Percentiles rank a stretch among this genome's conserved stretches.
phyloP scores from a whole-genome alignment of 352 stramenopile species.

The Phytophthora cryptogea region DNA sequence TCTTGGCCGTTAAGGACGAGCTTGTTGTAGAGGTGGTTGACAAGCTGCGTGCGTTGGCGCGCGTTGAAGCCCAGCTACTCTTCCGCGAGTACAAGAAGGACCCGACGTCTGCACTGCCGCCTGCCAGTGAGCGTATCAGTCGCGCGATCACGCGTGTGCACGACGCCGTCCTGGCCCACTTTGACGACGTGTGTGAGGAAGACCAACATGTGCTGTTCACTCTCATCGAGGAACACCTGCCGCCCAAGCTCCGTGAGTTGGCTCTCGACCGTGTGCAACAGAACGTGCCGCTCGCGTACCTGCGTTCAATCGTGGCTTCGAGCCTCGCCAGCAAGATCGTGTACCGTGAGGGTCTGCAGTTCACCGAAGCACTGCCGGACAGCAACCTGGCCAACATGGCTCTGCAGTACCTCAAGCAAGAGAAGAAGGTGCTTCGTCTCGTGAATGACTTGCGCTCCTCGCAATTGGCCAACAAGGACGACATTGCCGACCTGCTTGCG shows the following conservation, averaged over 20 bases:
- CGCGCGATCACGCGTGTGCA: conserved; percentile 96
- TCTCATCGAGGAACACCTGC: conserved; percentile 93
- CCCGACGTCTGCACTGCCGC: conserved; percentile 81
- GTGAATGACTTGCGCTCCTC: conserved; percentile 69
- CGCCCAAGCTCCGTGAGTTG: conserved; percentile 93
- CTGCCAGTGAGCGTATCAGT: conserved; percentile 95
- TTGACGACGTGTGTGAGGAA: conserved; percentile 90
- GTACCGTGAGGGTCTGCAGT: conserved; percentile 97
- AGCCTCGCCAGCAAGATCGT: conserved; percentile 97
- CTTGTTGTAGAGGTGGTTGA: conserved; percentile 94
- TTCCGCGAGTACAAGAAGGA: conserved; percentile 97
- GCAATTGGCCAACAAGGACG: conserved; percentile 53
- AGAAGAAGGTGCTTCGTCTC: conserved; percentile 93
- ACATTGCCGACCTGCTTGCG: conserved; percentile 77
- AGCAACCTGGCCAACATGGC: conserved; percentile 92
- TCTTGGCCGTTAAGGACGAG: conserved; percentile 95
- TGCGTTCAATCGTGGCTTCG: conserved; percentile 96
- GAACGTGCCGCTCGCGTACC: conserved; percentile 95
- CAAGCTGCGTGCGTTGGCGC: conserved; percentile 92
- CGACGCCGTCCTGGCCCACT: conserved; percentile 92
- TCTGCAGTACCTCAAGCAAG: conserved; percentile 95
- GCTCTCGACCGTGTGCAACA: conserved; percentile 93
- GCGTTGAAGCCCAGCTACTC: conserved; percentile 95
- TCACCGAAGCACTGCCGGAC: conserved; percentile 93
- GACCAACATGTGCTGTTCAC: conserved; percentile 83